Base-by-base conservation (phyloP, 257 asterid genomes). In the Paraleonurus japonicus region DNA sequence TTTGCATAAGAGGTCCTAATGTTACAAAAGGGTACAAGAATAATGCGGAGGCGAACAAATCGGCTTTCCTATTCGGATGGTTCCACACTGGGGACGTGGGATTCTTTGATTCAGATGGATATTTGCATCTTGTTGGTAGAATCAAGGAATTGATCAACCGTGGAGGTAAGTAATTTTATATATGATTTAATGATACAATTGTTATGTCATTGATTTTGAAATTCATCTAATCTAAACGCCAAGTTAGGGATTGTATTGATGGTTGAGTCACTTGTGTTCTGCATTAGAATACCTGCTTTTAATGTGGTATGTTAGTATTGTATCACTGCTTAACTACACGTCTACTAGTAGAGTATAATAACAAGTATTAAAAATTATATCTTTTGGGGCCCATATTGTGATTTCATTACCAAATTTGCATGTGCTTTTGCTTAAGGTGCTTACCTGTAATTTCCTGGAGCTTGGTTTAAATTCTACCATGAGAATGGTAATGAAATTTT, bases 61-160 rank as follows among this genome's bases (percentile, higher is more conserved):
- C 96, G 2, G 98, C 88, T 66, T 92, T 87, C 76, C 75, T 61
- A 48, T 92, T 82, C 73, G 96, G 96, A 20, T 92, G 98, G 98
- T 92, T 92, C 79, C 98, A 88, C 43, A 90, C 98, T 0, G 98
- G 98, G 43, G 98, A 92, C 41, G 37, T 86, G 24, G 98, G 98
- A 4, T 88, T 61, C 79, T 71, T 90, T 2, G 98, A 90, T 73
- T 76, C 89, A 0, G 92, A 92, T 67, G 97, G 97, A 9, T 90
- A 88, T 69, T 78, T 92, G 84, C 96, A 90, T 85, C 96, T 92
- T 19, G 98, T 92, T 72, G 97, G 98, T 58, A 80, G 98, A 74
- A 92, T 92, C 72, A 92, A 92, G 80, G 97, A 92, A 80, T 55
- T 92, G 79, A 88, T 92, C 84, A 90, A 92, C 41, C 96, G 98